Base-by-base conservation (phyloP, 345 rosid genomes). In the Luvunga scandens region DNA sequence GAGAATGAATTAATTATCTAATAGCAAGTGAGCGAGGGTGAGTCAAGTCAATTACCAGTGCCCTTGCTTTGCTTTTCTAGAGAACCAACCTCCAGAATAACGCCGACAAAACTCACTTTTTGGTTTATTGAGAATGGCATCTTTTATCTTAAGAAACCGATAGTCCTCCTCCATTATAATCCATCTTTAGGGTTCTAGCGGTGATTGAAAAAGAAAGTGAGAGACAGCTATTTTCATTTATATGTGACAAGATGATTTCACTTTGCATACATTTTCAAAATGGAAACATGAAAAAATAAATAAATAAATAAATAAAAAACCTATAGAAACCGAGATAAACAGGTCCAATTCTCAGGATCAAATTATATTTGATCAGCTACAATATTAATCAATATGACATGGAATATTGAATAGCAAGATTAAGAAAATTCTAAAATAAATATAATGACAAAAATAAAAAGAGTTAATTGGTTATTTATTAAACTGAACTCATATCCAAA, bases 21-120 rank as follows among this genome's bases (percentile, higher is more conserved):
- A 69, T 22, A 16, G 19, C 6, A 13, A 16, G 7, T 6, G 14
- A 25, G 24, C 3, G 30, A 73, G 55, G 50, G 50, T 7, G 8
- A 72, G 10, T 31, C 9, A 31, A 63, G 8, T 13, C 67, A 9
- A 27, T 36, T 88, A 93, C 98, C 94, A 30, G 90, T 78, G 71
- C 90, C 94, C 75, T 79, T 80, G 84, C 85, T 79, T 24, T 10
- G 78, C 71, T 80, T 86, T 48, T n/a, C n/a, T n/a, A 91, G 93
- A 77, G 80, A 69, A 33, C 89, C 86, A 70, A 75, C 83, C 84
- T 93, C 95, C 55, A 87, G 34, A 71, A 91, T 66, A 77, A 80
- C 84, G 82, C 92, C 98, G 57, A 89, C 60, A 7, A 95, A 77
- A 82, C 75, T 88, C 21, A 90, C 93, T 24, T 84, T 87, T 82